phyloP scores from a whole-genome alignment of 1,284 basidiomycete genomes.

The Naganishia cerealis region DNA sequence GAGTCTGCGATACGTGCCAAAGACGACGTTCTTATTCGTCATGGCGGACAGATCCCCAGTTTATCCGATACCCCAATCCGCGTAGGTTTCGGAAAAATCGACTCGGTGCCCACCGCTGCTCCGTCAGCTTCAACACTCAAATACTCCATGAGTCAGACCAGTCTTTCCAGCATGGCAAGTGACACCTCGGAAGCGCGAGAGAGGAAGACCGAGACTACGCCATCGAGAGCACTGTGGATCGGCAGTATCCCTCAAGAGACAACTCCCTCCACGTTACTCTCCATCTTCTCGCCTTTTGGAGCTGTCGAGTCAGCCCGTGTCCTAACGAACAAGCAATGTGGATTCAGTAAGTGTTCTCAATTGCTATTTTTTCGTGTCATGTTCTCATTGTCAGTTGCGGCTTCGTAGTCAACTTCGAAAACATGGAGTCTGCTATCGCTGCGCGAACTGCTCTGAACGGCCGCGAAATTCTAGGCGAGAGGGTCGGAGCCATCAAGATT shows the following conservation, averaged over 20 bases:
- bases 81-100: conserved; percentile 96
- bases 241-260: conserved; percentile 91
- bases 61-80: conserved; percentile 90
- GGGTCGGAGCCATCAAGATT: conserved; percentile 92
- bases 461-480: conserved; percentile 88
- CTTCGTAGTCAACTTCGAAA: conserved; percentile 85
- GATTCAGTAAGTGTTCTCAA: conserved; percentile 58
- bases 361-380: conserved; percentile 5
- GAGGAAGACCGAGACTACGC: conserved; percentile 60
- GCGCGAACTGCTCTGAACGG: conserved; percentile 93
- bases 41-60: conserved; percentile 82
- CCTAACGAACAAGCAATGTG: conserved; percentile 93
- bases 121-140: conserved; percentile 58
- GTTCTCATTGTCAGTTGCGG: conserved; percentile 39
- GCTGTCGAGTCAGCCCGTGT: conserved; percentile 95
- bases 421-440: conserved; percentile 89
- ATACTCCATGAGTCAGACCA: conserved; percentile 35
- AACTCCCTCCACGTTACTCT: conserved; percentile 82
- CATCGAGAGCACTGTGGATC: conserved; percentile 91
- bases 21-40: conserved; percentile 90
- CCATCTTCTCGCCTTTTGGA: conserved; percentile 86
- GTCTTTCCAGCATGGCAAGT: conserved; percentile 54
- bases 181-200: conserved; percentile 64
- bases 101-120: conserved; percentile 78
- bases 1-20: conserved; percentile 91